Evolutionary conservation across 345 rosid species (phyloP), one percentile per base, ranked within the genome.

Genomic region (Bretschneidera sinensis): DNA sequence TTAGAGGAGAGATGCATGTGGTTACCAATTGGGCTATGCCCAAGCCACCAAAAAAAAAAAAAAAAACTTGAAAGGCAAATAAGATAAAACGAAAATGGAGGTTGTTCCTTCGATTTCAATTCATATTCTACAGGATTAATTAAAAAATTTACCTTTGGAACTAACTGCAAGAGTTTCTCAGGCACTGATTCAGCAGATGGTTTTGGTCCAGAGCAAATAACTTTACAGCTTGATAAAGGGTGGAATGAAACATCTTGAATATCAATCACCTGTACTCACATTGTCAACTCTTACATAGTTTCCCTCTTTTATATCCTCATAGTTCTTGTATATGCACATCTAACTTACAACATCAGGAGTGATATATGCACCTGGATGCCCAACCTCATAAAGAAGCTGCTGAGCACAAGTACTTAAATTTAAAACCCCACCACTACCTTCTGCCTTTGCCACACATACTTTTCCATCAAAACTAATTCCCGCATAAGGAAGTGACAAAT

Each of bases 311-410:
- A 24, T 24, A 21, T 55, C 16, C 25, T 61, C 5, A 8, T 19
- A 51, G 65, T 53, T 61, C 54, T 65, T n/a, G n/a, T n/a, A n/a
- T n/a, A n/a, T 25, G 65, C 15, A 35, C 59, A 58, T 47, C 34
- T 47, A 35, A 72, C 86, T 74, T 66, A 85, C 98, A 82, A 86
- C 88, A 85, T 92, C 98, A 54, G 98, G 98, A 57, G 92, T 92
- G 65, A 92, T 64, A 76, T 89, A 92, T 62, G 96, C 83, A 62
- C 78, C 73, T 50, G 98, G 98, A 83, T 92, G 85, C 61, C 87
- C 89, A 72, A 89, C 67, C 71, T 89, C 98, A 55, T 92, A 92
- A 20, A 92, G 96, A 69, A 92, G 89, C 63, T 92, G 98, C 78
- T 92, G 79, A 34, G 91, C 83, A 51, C 98, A 92, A 54, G 92